These are phyloP conservation scores for Urochloa ruziziensis DNA, from an alignment of 176 grass and related monocot species.

Conservation along the genomic window DNA sequence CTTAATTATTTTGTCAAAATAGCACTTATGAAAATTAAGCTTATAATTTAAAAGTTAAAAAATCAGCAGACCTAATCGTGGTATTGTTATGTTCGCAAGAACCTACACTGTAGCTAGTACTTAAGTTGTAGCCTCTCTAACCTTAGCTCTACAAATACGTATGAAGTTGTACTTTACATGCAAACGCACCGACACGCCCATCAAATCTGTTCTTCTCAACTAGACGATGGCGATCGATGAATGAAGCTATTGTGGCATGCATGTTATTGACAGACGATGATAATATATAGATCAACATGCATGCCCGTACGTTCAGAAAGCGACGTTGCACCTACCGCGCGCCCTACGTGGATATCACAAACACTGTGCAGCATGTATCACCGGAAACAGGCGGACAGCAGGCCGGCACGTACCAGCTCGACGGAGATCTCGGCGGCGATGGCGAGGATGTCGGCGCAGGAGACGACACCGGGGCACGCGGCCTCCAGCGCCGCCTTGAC, in stretches of 20 bases:
- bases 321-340: background rate
- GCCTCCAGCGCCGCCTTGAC: conserved; percentile 65
- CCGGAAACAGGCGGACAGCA: background rate
- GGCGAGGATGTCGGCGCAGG: conserved; percentile 84
- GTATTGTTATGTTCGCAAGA: no score
- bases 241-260: no score
- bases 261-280: background rate
- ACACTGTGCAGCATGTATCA: background rate
- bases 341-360: background rate
- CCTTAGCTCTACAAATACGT: background rate
- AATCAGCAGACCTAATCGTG: no score
- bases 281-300: background rate
- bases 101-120: no score
- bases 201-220: background rate
- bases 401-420: conserved; percentile 33
- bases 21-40: no score
- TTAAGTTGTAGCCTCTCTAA: no score
- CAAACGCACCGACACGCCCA: background rate
- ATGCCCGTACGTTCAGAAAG: background rate
- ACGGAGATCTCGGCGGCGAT: conserved; percentile 78
- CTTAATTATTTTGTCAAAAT: background rate
- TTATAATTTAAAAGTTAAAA: no score
- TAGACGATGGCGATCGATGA: background rate
- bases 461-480: conserved; percentile 63
- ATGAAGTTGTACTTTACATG: background rate